Base-by-base conservation (phyloP, 345 rosid genomes). In the Angophora floribunda region DNA sequence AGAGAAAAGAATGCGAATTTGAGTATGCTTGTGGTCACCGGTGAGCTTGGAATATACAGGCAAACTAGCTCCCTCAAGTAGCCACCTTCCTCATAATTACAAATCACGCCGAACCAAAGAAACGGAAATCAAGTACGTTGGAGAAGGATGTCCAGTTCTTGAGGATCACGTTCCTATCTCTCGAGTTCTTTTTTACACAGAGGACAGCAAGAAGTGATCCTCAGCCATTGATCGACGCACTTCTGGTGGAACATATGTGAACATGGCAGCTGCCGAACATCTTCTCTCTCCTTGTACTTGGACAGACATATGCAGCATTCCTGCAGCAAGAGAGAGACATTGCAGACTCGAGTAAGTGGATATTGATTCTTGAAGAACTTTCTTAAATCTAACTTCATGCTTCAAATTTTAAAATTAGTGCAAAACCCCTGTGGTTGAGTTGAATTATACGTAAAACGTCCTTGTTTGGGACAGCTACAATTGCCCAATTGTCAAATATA, bases 171-270 rank as follows among this genome's bases (percentile, higher is more conserved):
- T 88, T 32, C 87, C 92, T 92, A 98, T 90, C 95, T 94, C 86
- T 95, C 93, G 87, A 97, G 91, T 91, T 92, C 98, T 93, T 96
- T 97, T 90, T 98, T 98, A 88, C 99, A 98, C 79, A 97, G 98
- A 75, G 99, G 99, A 89, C 99, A 98, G 89, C 99, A 97, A 87
- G 99, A 98, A 57, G 96, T 94, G 41, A 98, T 97, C 87, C 93
- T 91, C 87, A 98, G 99, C 99, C 99, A 98, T 57, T 98, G 99
- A 93, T 98, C 99, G 78, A 97, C 99, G 86, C 99, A 98, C 80
- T 95, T 95, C 84, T 93, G 95, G 90, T 98, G 99, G 91, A 98
- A 98, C 79, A 93, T 90, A 87, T 98, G 99, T 44, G 97, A 96
- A 88, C 99, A 98, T 87, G 99, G 99, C 91, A 98, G 90, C 89